Percentiles rank a stretch among this genome's conserved stretches.
Evolutionary conservation across 2,329 filamentous ascomycete species (phyloP).

Genomic region (Metarhizium robertsii): DNA sequence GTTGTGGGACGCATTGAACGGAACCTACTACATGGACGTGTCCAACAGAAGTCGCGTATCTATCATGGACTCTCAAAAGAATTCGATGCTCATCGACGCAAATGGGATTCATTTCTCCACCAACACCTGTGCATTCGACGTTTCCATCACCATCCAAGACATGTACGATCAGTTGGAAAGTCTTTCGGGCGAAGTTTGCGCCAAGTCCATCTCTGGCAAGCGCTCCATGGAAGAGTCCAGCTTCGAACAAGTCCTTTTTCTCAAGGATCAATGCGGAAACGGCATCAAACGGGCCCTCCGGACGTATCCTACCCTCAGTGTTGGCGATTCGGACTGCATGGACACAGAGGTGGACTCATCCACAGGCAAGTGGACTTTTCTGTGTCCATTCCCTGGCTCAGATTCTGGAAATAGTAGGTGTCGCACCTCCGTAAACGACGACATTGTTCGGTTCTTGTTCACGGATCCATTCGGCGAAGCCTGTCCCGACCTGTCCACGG

Average conservation of each 20-base stretch:
- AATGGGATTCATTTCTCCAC: constrained; percentile 26
- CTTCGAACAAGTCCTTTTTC: constrained; percentile 22
- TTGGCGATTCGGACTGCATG: constrained; percentile 23
- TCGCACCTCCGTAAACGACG: constrained; percentile 20
- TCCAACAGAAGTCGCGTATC: constrained; percentile 22
- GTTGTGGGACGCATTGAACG: constrained; percentile 18
- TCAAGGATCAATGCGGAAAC: constrained; percentile 26
- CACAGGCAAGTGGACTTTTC: constrained; percentile 23
- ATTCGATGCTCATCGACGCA: constrained; percentile 22
- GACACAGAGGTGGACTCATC: constrained; percentile 17
- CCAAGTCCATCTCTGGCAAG: constrained; percentile 12
- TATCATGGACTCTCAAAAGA: constrained; percentile 20
- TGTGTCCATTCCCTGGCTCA: constrained; percentile 25
- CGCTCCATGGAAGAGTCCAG: constrained; percentile 14
- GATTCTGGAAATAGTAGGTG: constrained; percentile 20
- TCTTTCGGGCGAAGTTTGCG: constrained; percentile 22
- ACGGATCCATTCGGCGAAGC: constrained; percentile 25
- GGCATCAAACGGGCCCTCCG: constrained; percentile 16
- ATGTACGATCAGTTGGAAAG: constrained; percentile 24
- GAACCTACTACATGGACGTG: constrained; percentile 22
- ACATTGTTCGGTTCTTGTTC: constrained; percentile 23
- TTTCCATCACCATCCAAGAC: constrained; percentile 22
- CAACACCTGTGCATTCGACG: constrained; percentile 20
- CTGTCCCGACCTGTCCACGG: constrained; percentile 24
- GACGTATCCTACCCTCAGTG: constrained; percentile 19